A percentile compares a stretch with the other conserved stretches of the same genome.
phyloP scores from a whole-genome alignment of 2,329 filamentous ascomycete species.

The Aspergillus persii region DNA sequence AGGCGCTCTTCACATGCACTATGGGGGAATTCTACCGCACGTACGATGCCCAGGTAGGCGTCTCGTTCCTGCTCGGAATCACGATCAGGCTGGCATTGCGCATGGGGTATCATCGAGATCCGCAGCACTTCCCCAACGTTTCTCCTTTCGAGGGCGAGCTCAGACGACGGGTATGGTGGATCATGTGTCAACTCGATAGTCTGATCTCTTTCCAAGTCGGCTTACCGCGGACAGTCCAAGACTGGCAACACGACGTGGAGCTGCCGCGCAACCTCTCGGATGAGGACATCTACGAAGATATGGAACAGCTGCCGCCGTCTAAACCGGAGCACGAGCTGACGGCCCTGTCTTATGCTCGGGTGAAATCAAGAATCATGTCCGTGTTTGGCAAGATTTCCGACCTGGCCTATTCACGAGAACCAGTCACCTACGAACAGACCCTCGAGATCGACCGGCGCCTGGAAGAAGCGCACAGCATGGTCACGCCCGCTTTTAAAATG shows the following conservation, averaged over 20 bases:
- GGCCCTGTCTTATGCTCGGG: conserved; percentile 36
- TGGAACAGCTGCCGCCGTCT: conserved; percentile 50
- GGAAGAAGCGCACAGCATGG: conserved; percentile 27
- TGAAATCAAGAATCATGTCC: conserved; percentile 35
- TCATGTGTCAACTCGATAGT: conserved; percentile 56
- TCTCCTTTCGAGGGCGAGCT: conserved; percentile 58
- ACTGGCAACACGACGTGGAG: conserved; percentile 59
- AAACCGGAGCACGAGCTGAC: conserved; percentile 56
- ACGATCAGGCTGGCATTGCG: conserved; percentile 60
- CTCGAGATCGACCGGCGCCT: conserved; percentile 36
- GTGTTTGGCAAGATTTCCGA: conserved; percentile 40
- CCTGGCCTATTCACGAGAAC: conserved; percentile 33
- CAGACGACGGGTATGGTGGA: conserved; percentile 43
- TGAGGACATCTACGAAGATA: conserved; percentile 57
- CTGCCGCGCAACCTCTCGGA: conserved; percentile 61
- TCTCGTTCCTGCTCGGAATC: conserved; percentile 56
- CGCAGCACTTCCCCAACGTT: conserved; percentile 53
- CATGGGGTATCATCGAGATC: conserved; percentile 61
- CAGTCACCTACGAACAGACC: conserved; percentile 36
- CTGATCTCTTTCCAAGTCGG: conserved; percentile 64
- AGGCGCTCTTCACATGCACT: conserved; percentile 31
- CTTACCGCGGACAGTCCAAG: conserved; percentile 59
- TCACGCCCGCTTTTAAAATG: conserved; percentile 23
- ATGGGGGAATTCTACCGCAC: conserved; percentile 31
- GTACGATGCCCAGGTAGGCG: conserved; percentile 46